phyloP scores from a whole-genome alignment of 352 stramenopile genomes.

The Globisporangium lucens region DNA sequence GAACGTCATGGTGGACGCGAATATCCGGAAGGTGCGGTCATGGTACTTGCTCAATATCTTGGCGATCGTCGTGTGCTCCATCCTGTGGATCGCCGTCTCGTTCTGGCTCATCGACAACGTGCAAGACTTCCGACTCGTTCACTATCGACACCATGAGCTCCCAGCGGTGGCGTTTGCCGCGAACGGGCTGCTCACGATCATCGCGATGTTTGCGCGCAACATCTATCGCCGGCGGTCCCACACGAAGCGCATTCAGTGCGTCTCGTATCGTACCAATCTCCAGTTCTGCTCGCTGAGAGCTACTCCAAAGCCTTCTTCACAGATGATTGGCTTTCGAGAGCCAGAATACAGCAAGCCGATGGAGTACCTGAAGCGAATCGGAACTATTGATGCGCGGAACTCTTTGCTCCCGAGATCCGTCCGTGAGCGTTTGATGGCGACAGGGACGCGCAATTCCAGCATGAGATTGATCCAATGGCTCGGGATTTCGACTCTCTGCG shows the following conservation, averaged over 20 bases:
- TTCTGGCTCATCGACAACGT: conserved; percentile 11
- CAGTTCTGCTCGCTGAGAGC: not conserved
- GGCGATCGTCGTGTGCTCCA: not conserved
- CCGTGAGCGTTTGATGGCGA: not conserved
- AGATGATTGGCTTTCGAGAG: not conserved
- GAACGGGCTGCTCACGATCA: conserved; percentile 15
- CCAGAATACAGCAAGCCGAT: conserved; percentile 13
- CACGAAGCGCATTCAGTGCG: conserved; percentile 6
- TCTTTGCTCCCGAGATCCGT: conserved; percentile 2
- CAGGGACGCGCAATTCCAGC: not conserved
- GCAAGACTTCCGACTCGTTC: conserved; percentile 1
- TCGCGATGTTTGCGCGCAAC: conserved; percentile 15
- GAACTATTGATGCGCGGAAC: conserved; percentile 9
- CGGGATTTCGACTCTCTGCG: not conserved
- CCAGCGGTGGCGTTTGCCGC: conserved; percentile 7
- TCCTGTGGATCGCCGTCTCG: conserved; percentile 6
- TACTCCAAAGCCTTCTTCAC: not conserved
- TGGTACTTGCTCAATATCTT: conserved; percentile 11
- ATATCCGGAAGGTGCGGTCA: conserved; percentile 8
- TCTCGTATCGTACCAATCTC: conserved; percentile 13
- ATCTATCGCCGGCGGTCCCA: conserved; percentile 9
- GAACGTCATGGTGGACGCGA: conserved; percentile 20
- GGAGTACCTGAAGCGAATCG: conserved; percentile 4
- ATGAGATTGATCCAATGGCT: not conserved
- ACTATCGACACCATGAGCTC: conserved; percentile 7